phyloP scores from a whole-genome alignment of 371 early-diverging fungal genomes.

The Circinella umbellata region DNA sequence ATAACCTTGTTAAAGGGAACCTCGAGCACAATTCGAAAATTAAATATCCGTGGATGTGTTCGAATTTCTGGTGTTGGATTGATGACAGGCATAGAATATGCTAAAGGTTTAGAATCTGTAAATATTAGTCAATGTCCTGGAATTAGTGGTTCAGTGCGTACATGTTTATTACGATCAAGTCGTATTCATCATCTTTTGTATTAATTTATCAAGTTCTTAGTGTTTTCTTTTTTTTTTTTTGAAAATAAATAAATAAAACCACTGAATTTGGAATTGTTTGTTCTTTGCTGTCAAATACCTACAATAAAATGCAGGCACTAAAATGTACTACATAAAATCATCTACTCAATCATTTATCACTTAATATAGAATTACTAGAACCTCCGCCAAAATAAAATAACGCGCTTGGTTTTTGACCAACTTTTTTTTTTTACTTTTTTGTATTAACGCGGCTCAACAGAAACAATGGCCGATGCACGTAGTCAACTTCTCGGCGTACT shows the following conservation, averaged over 20 bases:
- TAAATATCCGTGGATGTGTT: constrained; percentile 60
- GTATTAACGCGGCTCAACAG: background rate
- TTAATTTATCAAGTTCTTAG: background rate
- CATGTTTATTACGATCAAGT: constrained; percentile 3
- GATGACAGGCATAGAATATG: constrained; percentile 23
- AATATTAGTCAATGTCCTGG: constrained; percentile 31
- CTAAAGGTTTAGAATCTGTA: constrained; percentile 10
- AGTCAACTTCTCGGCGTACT: constrained; percentile 62
- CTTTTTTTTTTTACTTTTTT: constrained; percentile 6
- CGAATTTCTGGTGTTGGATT: constrained; percentile 64
- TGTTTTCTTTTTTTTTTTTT: background rate
- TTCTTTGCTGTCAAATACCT: too few relatives aligned
- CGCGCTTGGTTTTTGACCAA: background rate
- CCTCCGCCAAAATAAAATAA: too few relatives aligned
- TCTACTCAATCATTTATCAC: too few relatives aligned
- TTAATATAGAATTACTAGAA: too few relatives aligned
- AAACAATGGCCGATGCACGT: constrained; percentile 60
- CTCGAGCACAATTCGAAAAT: background rate
- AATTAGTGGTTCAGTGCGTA: constrained; percentile 7
- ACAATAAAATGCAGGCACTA: too few relatives aligned
- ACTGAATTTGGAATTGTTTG: too few relatives aligned
- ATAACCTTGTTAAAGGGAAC: constrained; percentile 34
- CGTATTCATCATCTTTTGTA: background rate
- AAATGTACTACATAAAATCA: too few relatives aligned
- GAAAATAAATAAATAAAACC: too few relatives aligned